These are phyloP conservation scores for Aspergillus felis DNA, from an alignment of 2,329 filamentous ascomycete genomes.

Conservation along the genomic window DNA sequence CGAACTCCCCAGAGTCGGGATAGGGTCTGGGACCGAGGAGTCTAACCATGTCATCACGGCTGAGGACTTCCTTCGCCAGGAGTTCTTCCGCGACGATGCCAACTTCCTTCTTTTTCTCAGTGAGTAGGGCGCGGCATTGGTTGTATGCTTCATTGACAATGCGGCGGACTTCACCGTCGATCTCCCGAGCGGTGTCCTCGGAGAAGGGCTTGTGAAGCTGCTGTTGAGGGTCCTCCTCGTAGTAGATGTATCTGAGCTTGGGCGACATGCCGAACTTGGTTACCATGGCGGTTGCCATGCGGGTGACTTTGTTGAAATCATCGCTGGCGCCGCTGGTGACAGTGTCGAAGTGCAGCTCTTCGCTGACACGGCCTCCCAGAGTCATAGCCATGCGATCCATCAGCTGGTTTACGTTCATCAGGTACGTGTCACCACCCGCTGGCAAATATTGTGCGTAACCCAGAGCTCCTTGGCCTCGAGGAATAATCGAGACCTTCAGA, in stretches of 20 bases:
- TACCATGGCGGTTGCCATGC: conserved; percentile 95
- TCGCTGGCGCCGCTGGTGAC: conserved; percentile 93
- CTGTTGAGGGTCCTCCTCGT: conserved; percentile 70
- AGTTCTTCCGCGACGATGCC: conserved; percentile 90
- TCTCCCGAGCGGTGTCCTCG: conserved; percentile 86
- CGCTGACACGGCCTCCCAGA: conserved; percentile 87
- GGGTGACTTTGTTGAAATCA: conserved; percentile 97
- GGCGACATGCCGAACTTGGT: conserved; percentile 99
- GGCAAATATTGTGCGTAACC: conserved; percentile 98
- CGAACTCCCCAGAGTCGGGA: conserved; percentile 80
- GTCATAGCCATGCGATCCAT: conserved; percentile 99
- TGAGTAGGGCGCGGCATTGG: conserved; percentile 79
- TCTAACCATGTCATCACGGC: conserved; percentile 86
- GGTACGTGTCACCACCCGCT: conserved; percentile 74
- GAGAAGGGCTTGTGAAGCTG: conserved; percentile 92
- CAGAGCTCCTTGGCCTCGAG: conserved; percentile 85
- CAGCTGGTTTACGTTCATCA: conserved; percentile 92
- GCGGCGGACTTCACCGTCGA: conserved; percentile 84
- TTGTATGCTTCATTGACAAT: conserved; percentile 92
- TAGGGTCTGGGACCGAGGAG: conserved; percentile 81
- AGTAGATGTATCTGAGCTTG: conserved; percentile 90
- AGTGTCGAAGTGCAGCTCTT: conserved; percentile 94
- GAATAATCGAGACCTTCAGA: conserved; percentile 97
- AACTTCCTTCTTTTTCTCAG: conserved; percentile 81
- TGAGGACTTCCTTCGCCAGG: conserved; percentile 83